Conservation (phyloP, 2,329 filamentous ascomycete species). For the Ophiostoma angusticollis region DNA sequence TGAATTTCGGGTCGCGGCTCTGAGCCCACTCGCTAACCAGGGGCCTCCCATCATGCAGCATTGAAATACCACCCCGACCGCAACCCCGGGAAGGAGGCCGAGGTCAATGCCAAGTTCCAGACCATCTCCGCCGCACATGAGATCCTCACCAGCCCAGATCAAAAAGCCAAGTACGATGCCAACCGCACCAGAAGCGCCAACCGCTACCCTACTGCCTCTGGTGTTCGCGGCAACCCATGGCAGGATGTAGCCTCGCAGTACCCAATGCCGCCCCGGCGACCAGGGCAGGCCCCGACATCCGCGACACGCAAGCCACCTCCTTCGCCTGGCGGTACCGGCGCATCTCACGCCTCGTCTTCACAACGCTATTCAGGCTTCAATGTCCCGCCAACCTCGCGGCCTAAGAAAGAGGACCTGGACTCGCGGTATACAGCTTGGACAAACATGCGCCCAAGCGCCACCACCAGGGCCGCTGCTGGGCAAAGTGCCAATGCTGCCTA, state of each 20-base stretch:
- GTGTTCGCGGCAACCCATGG: conserved; percentile 46
- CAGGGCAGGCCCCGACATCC: conserved; percentile 14
- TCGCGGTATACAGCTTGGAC: conserved; percentile 24
- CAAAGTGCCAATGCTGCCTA: conserved; percentile 16
- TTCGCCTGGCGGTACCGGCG: conserved; percentile 11
- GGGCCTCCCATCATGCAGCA: conserved; percentile 37
- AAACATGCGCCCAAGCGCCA: conserved; percentile 19
- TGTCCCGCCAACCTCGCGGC: conserved; percentile 11
- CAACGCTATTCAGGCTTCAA: conserved; percentile 16
- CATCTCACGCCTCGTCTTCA: conserved; percentile 12
- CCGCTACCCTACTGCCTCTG: conserved; percentile 36
- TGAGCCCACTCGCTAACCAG: too few species aligned
- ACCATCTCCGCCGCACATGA: conserved; percentile 79
- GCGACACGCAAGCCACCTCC: conserved; percentile 8
- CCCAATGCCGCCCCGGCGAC: conserved; percentile 29
- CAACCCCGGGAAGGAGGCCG: conserved; percentile 69
- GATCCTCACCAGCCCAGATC: conserved; percentile 42
- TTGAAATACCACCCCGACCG: conserved; percentile 81
- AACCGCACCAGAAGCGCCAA: conserved; percentile 24
- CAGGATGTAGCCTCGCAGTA: conserved; percentile 35
- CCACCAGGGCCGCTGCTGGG: conserved; percentile 10
- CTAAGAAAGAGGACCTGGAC: conserved; percentile 12
- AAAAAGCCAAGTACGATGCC: conserved; percentile 41
- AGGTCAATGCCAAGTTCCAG: conserved; percentile 73
- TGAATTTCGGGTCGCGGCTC: too few species aligned